Base-by-base conservation (phyloP, 306 rosid genomes). In the Dalbergia cochinchinensis region DNA sequence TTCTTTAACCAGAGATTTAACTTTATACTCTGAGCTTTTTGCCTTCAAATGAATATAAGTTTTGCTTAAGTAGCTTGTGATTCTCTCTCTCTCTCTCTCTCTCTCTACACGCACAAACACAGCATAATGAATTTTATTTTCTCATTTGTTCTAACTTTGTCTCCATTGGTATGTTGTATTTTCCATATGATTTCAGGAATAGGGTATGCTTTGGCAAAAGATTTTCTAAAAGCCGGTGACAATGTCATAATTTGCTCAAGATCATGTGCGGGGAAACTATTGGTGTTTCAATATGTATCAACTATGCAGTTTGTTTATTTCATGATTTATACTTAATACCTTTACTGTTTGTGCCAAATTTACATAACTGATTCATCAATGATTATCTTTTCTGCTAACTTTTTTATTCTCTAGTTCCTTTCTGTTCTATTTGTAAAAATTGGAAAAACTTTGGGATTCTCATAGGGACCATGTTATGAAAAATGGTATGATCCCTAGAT, bases 221-320 rank as follows among this genome's bases (percentile, higher is more conserved):
- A 91, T 79, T 95, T 95, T 85, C 85, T 95, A 53, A 91, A 84
- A 91, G 90, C 97, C 4, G 97, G 99, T 66, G 99, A 94, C 85
- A 91, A 85, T 7, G 90, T 92, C 34, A 18, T 92, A 42, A 86
- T 92, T 64, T 95, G 92, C 89, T 92, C 98, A 69, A 86, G 97
- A 95, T 87, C 98, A 74, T 82, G 97, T 94, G 53, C 4, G 73
- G 63, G 31, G 63, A 34, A 68, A 35, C 60, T 62, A 54, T 65
- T 58, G 73, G 7, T 68, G 63, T 50, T 69, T 78, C 74, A 37
- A 74, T 65, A 8, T 77, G 37, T 76, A 26, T 81, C 45, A 71
- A 8, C 12, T 20, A 20, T 71, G 57, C 41, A 69, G 13, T 73
- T 64, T 60, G 69, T 63, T 78, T 62, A 64, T 65, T 76, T 62